These are phyloP conservation scores for Zizania latifolia DNA, from an alignment of 176 grass and related monocot species.

Conservation along the genomic window DNA sequence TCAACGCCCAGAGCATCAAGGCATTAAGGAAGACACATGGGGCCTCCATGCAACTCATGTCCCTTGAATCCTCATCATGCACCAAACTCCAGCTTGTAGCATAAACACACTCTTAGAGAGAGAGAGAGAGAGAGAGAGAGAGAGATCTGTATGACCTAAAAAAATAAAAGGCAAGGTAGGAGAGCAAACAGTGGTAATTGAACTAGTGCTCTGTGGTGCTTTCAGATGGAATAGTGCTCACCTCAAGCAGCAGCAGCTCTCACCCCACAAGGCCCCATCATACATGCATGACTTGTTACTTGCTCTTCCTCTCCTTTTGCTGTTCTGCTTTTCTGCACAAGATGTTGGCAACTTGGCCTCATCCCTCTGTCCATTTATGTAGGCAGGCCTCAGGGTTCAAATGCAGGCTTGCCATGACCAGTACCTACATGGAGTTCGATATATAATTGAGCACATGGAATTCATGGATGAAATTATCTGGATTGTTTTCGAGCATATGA, in stretches of 20 bases:
- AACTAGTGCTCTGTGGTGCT: constrained; percentile 41
- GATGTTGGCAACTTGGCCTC: constrained; percentile 37
- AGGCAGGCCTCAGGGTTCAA: constrained; percentile 17
- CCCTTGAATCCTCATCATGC: constrained; percentile 51
- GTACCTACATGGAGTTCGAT: constrained; percentile 3
- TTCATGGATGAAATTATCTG: background rate
- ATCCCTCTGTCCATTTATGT: constrained; percentile 36
- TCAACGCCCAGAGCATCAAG: constrained; percentile 28
- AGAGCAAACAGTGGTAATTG: constrained; percentile 34
- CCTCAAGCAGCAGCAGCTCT: constrained; percentile 29
- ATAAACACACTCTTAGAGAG: constrained; percentile 17
- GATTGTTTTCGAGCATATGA: background rate
- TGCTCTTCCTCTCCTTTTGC: constrained; percentile 30
- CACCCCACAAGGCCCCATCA: constrained; percentile 29
- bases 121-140: constrained; percentile 30
- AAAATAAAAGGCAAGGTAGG: background rate
- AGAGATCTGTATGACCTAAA: background rate
- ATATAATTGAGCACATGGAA: background rate
- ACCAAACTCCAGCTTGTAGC: constrained; percentile 55
- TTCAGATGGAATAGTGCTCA: constrained; percentile 48
- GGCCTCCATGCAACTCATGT: constrained; percentile 58
- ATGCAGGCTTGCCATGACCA: constrained; percentile 28
- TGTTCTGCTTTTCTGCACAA: constrained; percentile 34
- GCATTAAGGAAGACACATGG: constrained; percentile 53
- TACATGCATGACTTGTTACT: constrained; percentile 24